Conservation (phyloP, 345 rosid genomes). For the Viola odorata region DNA sequence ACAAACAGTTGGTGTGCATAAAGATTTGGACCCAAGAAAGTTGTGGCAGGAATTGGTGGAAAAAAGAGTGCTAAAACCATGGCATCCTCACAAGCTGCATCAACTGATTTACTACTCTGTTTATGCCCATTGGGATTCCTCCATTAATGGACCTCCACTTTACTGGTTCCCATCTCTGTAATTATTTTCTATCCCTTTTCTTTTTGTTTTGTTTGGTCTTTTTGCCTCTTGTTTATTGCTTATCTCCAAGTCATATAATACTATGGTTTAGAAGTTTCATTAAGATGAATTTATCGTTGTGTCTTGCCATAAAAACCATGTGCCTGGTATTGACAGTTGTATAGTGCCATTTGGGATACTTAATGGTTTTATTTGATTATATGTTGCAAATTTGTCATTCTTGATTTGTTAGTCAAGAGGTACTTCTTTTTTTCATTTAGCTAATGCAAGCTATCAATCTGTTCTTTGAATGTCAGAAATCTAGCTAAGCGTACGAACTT, state of each 20-base stretch:
- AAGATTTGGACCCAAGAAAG: constrained; percentile 40
- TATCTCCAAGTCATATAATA: not conserved
- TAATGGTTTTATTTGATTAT: too few relatives aligned
- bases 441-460: not conserved
- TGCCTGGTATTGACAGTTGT: too few relatives aligned
- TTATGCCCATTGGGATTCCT: constrained; percentile 62
- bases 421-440: not conserved
- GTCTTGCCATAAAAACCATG: too few relatives aligned
- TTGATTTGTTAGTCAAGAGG: not conserved
- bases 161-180: constrained; percentile 89
- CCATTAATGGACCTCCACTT: constrained; percentile 63
- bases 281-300: not conserved
- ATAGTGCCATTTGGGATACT: too few relatives aligned
- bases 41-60: constrained; percentile 55
- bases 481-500: constrained; percentile 54
- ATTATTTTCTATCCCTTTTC: constrained; percentile 8
- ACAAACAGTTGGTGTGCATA: constrained; percentile 21
- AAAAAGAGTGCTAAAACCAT: constrained; percentile 51
- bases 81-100: constrained; percentile 63
- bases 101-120: constrained; percentile 66
- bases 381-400: too few relatives aligned
- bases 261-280: not conserved
- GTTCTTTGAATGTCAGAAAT: constrained; percentile 29
- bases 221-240: not conserved
- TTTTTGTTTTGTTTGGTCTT: not conserved